A percentile compares a stretch with the other conserved stretches of the same genome.
These are phyloP conservation scores for Picea sitchensis DNA, from an alignment of 75 land plant species.

Conservation along the genomic window DNA sequence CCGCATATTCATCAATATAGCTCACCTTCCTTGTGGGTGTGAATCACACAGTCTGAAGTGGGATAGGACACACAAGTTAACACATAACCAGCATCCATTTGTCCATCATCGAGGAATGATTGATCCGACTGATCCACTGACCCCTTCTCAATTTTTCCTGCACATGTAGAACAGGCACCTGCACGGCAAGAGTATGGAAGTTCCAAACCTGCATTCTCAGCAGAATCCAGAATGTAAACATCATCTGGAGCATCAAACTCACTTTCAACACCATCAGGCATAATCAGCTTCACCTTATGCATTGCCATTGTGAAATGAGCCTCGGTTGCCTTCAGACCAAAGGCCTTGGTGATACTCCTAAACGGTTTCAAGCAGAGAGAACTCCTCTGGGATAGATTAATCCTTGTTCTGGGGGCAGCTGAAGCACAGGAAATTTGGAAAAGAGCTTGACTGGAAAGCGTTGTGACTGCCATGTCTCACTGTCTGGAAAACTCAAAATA, in stretches of 20 bases:
- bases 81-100: conserved; percentile 22
- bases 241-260: conserved; percentile 20
- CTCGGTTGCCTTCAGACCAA: neutral
- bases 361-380: neutral
- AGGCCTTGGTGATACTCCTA: neutral
- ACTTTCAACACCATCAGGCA: conserved; percentile 10
- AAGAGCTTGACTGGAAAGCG: too few relatives aligned
- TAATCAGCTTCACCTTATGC: conserved; percentile 33
- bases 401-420: neutral
- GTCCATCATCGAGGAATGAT: conserved; percentile 31
- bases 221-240: conserved; percentile 33
- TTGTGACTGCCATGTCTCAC: too few relatives aligned
- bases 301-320: conserved; percentile 13
- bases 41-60: conserved; percentile 26
- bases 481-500: too few relatives aligned
- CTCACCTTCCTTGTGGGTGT: conserved; percentile 33
- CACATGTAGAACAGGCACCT: conserved; percentile 44
- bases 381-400: neutral
- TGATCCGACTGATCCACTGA: conserved; percentile 39
- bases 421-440: neutral
- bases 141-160: conserved; percentile 23
- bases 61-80: conserved; percentile 39
- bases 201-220: conserved; percentile 30
- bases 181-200: conserved; percentile 47
- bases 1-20: neutral